Percentiles rank a stretch among this genome's conserved stretches.
Evolutionary conservation across 2,329 filamentous ascomycete species (phyloP).

Genomic region (Xylariaceae sp.): DNA sequence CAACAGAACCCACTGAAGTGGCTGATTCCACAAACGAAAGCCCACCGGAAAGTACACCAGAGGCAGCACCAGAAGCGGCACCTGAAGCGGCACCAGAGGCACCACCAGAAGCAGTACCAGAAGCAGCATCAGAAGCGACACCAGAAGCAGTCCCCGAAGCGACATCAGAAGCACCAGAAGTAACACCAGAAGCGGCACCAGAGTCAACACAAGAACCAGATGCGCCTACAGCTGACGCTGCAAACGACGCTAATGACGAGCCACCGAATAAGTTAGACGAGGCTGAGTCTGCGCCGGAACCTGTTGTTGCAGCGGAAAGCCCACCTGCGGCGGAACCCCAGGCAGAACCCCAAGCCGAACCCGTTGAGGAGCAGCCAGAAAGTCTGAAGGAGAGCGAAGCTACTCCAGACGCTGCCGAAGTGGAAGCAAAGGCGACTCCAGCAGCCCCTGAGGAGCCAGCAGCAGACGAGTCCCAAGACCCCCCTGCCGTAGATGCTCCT

Average conservation of each 20-base stretch:
- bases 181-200: not conserved
- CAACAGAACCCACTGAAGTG: constrained; percentile 11
- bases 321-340: constrained; percentile 1
- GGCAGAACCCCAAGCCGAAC: no score
- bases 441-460: not conserved
- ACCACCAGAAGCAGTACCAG: not conserved
- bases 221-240: not conserved
- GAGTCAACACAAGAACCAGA: constrained; percentile 9
- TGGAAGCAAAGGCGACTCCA: not conserved
- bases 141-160: not conserved
- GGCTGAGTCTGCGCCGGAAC: constrained; percentile 7
- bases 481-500: not conserved
- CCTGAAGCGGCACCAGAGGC: not conserved
- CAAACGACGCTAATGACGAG: constrained; percentile 3
- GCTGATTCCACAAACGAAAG: not conserved
- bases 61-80: not conserved
- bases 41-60: not conserved
- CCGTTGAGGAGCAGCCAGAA: not conserved
- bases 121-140: not conserved
- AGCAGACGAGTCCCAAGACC: constrained; percentile 3
- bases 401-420: constrained; percentile 1
- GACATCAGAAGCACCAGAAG: not conserved
- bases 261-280: constrained; percentile 15
- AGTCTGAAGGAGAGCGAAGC: constrained; percentile 9
- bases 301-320: constrained; percentile 1